These are phyloP conservation scores for Plasmodium chabaudi DNA, from an alignment of 169 alveolate genomes.

Conservation along the genomic window DNA sequence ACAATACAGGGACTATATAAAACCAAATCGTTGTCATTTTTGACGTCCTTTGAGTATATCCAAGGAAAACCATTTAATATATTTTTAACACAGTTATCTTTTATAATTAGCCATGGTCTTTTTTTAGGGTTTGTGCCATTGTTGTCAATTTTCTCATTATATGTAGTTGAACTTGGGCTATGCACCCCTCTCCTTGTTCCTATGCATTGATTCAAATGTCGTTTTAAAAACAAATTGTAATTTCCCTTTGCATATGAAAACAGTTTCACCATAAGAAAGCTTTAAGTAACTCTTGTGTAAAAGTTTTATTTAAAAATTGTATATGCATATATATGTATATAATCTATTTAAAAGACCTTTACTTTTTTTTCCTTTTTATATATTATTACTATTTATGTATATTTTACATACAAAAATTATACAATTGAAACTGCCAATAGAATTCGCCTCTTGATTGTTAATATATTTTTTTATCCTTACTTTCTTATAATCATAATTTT, in stretches of 20 bases:
- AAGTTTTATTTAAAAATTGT: neutral
- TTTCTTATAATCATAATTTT: neutral
- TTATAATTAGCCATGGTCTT: slow-evolving; percentile 64
- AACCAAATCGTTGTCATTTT: slow-evolving; percentile 61
- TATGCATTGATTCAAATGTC: slow-evolving; percentile 6
- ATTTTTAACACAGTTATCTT: slow-evolving; percentile 52
- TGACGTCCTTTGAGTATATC: slow-evolving; percentile 75
- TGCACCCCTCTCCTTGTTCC: neutral
- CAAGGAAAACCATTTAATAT: slow-evolving; percentile 76
- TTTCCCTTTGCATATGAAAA: slow-evolving; percentile 5
- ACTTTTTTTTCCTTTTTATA: neutral
- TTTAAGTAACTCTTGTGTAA: neutral
- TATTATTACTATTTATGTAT: neutral
- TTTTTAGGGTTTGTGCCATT: slow-evolving; percentile 56
- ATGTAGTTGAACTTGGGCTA: neutral
- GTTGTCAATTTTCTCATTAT: slow-evolving; percentile 2
- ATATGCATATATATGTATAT: neutral
- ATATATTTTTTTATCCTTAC: neutral
- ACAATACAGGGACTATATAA: slow-evolving; percentile 66
- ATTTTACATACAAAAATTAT: neutral
- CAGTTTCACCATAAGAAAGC: neutral
- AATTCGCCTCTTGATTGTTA: neutral
- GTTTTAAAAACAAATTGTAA: slow-evolving; percentile 2
- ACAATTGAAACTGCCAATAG: neutral
- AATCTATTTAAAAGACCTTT: neutral